Evolutionary conservation across 352 stramenopile genomes (phyloP), one percentile per base, ranked within the genome.

Genomic region (Aphanomyces cochlioides): DNA sequence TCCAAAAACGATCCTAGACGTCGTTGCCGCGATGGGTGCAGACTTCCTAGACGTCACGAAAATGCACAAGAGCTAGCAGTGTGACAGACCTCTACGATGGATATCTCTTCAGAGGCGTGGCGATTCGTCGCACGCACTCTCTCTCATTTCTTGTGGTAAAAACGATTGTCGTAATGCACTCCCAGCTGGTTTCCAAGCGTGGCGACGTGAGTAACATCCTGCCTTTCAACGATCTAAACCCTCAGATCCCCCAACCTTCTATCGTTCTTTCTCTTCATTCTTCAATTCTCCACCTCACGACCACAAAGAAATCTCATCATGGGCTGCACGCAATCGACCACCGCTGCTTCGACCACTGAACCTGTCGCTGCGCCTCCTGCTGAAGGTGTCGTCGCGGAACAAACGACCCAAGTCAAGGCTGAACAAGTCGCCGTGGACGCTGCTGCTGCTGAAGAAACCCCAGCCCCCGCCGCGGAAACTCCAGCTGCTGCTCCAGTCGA

Each of bases 291-390:
- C 2, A 28, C 7, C 61, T 50, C 43, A n/a, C 10, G 41, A 59
- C 19, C 61, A 37, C 28, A 36, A 17, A 69, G 37, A 13, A n/a
- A 8, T 3, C n/a, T n/a, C n/a, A n/a, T 40, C 47, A 69, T 69
- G 61, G 61, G 61, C 40, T 69, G 61, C 61, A 59, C 61, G n/a
- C 61, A 69, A 57, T 69, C 61, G 0, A 60, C 61, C 36, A 69
- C 61, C 10, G 41, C 61, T 17, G 58, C 13, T 17, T 17, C 60
- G 8, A 61, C 40, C 1, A 38, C 54, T 39, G 54, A 38, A 13
- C 19, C 54, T 37, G 54, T 61, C 54, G 59, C 28, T 1, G 59
- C 7, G 7, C 6, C 43, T 6, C 10, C 36, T 17, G 47, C 36
- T 57, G 59, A 50, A 12, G 10, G 17, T n/a, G 43, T 50, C 43